Evolutionary conservation across 2,329 filamentous ascomycete genomes (phyloP).

Genomic region (Paracorniculantispora psalliotae): DNA sequence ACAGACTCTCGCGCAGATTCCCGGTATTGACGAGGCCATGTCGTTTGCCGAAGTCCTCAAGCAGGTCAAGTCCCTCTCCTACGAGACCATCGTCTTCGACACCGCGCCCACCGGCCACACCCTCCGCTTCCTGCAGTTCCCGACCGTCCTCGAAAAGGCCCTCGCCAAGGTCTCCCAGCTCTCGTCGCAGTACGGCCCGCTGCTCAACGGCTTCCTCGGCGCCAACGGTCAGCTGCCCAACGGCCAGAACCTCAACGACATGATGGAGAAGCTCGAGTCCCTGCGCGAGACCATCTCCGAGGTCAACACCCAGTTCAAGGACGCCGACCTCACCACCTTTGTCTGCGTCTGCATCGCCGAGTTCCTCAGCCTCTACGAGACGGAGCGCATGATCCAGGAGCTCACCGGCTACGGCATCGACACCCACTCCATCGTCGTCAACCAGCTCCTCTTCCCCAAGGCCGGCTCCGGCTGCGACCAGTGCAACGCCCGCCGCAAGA

Average conservation of each 20-base stretch:
- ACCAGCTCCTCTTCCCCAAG: slow-evolving; percentile 92
- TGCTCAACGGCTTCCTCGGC: slow-evolving; percentile 90
- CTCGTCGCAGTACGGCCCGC: slow-evolving; percentile 88
- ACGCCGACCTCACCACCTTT: slow-evolving; percentile 91
- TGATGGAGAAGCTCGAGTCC: slow-evolving; percentile 91
- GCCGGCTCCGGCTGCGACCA: slow-evolving; percentile 83
- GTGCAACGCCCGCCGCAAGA: slow-evolving; percentile 89
- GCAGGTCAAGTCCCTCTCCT: slow-evolving; percentile 97
- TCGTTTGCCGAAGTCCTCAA: slow-evolving; percentile 98
- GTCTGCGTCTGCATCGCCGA: slow-evolving; percentile 98
- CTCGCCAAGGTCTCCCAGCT: slow-evolving; percentile 96
- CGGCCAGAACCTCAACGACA: slow-evolving; percentile 86
- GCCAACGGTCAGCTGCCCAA: slow-evolving; percentile 71
- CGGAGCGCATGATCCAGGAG: slow-evolving; percentile 99
- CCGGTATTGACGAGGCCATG: slow-evolving; percentile 98
- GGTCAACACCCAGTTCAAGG: slow-evolving; percentile 98
- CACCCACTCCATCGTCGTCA: slow-evolving; percentile 95
- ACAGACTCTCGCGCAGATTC: slow-evolving; percentile 58
- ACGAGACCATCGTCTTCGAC: slow-evolving; percentile 99
- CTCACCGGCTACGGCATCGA: slow-evolving; percentile 89
- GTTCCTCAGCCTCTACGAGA: slow-evolving; percentile 95
- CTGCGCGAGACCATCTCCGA: slow-evolving; percentile 89
- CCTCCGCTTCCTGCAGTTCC: slow-evolving; percentile 96
- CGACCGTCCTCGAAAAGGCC: slow-evolving; percentile 95
- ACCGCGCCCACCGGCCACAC: slow-evolving; percentile 97